Evolutionary conservation across 2,329 filamentous ascomycete genomes (phyloP), one percentile per base, ranked within the genome.

Genomic region (Rasamsonia emersonii): DNA sequence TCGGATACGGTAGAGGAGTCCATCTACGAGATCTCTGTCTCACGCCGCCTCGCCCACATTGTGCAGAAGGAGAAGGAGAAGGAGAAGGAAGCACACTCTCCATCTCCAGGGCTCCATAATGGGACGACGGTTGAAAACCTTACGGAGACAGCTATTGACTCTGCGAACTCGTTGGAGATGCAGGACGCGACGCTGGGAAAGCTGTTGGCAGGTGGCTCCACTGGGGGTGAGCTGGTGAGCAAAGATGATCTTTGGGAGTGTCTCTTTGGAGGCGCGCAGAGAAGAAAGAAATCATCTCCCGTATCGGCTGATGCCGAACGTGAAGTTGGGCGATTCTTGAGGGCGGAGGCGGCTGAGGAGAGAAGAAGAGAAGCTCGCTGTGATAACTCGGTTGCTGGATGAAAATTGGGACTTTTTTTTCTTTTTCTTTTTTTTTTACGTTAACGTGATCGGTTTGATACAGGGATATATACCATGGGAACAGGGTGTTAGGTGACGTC

Each of bases 1-100:
- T 77, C 81, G 10, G 84, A 82, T 31, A 93, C 89, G 0, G 85
- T 96, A 0, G 91, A 98, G 52, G 82, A 93, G 61, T 82, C 82
- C 2, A 93, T 96, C 40, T 86, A 96, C 59, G 77, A 88, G 37
- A 73, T 95, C 19, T 91, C 85, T 0, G 85, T 93, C 2, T 69
- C 72, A 38, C 72, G 86, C 17, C 77, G 89, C 3, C 64, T 94
- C 45, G 76, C 80, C 35, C 86, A 95, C 50, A 81, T 95, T 53
- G 70, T 68, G 2, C 64, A 53, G 28, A 64, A 53, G 35, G 58
- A 50, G 43, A 59, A 47, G 34, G 50, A 53, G 30, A 64, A 51
- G 37, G 57, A 49, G 42, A 59, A 47, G 33, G 49, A 53, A 40
- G 47, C 50, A 28, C 44, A 27, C 4, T 38, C 24, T 9, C 21